Evolutionary conservation across 306 rosid species (phyloP), one percentile per base, ranked within the genome.

Genomic region (Vicia sativa): DNA sequence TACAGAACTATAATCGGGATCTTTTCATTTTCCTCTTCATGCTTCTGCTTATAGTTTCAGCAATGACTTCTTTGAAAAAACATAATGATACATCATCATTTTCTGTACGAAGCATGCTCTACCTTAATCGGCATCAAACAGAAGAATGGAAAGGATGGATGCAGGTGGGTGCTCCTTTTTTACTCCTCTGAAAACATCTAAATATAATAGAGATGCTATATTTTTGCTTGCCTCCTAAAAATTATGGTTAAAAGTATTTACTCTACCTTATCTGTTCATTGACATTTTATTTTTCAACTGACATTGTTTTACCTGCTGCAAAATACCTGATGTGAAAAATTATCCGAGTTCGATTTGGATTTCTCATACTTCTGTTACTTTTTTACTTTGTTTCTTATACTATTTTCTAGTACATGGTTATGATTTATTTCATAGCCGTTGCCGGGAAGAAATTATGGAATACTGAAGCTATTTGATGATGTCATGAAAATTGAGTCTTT

Each of bases 121-220:
- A 90, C 80, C 96, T 95, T 59, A 95, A 95, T 79, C 90, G 99
- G 50, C 96, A 95, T 78, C 97, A 95, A 74, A 95, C 99, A 41
- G 99, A 95, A 74, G 99, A 95, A 70, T 95, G 99, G 99, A 95
- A 87, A 76, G 99, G 99, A 73, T 95, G 97, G 97, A 95, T 95
- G 99, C 99, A 95, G 97, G 99, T 90, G 76, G 82, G 96, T 81
- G 19, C 57, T 76, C 67, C 55, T 52, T 65, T 55, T 59, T 61
- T 35, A 61, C 13, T 71, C 68, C 38, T 71, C 62, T 13, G 21
- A 25, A 59, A 49, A 28, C 70, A 42, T 79, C 73, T 11, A 57
- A 63, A 68, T 21, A 21, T 21, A 21, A 21, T 50, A 55, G n/a
- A 53, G 34, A 37, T 29, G 49, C 34, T 53, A 35, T 59, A 48